A percentile compares a stretch with the other conserved stretches of the same genome.
Conservation (phyloP, 441 rosid species). For the Erysimum cheiri region DNA sequence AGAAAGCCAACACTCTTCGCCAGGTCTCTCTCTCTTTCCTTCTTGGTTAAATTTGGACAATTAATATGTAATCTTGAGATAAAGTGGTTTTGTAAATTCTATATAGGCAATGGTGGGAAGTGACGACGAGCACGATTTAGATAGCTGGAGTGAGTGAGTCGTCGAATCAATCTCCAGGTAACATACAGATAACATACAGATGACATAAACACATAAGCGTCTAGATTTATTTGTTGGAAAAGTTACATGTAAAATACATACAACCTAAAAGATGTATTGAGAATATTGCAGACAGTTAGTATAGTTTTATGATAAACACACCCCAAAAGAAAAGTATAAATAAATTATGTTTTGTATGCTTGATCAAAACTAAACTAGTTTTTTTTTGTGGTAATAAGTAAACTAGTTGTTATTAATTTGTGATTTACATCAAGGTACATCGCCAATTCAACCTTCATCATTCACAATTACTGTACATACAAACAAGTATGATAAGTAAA, state of each 20-base stretch:
- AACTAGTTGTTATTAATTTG: neutral
- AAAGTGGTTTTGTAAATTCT: conserved; percentile 28
- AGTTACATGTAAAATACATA: neutral
- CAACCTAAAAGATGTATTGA: neutral
- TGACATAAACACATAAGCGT: neutral
- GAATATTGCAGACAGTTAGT: neutral
- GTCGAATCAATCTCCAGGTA: conserved; percentile 44
- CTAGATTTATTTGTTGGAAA: neutral
- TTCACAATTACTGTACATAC: neutral
- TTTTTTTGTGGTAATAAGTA: no score
- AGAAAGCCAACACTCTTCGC: conserved; percentile 95
- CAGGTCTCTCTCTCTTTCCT: conserved; percentile 66
- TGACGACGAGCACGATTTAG: conserved; percentile 83
- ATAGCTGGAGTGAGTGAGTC: conserved; percentile 77
- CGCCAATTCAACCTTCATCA: neutral
- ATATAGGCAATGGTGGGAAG: conserved; percentile 87
- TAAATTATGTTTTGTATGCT: neutral
- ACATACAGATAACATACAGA: neutral
- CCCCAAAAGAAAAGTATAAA: no score
- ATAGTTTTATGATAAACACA: neutral
- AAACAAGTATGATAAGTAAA: neutral
- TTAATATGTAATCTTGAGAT: neutral
- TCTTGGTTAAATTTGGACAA: neutral
- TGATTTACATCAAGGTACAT: neutral
- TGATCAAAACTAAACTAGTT: neutral